A percentile compares a stretch with the other conserved stretches of the same genome.
phyloP scores from a whole-genome alignment of 2,329 filamentous ascomycete species.

The Pleomassaria siparia region DNA sequence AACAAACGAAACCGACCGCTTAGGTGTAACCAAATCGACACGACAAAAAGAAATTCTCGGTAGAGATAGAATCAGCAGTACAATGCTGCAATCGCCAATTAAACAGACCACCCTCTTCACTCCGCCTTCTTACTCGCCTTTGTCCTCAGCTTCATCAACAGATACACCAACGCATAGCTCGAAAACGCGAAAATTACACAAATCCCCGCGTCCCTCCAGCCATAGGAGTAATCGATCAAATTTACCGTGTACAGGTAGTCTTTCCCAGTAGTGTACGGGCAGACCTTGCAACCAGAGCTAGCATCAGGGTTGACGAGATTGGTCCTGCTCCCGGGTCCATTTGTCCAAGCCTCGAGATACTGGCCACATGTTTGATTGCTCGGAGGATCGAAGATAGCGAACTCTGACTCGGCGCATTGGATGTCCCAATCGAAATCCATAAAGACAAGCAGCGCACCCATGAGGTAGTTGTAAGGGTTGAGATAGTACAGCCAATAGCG shows the following conservation, averaged over 20 bases:
- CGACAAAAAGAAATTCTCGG: too few species aligned
- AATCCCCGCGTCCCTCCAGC: constrained; percentile 67
- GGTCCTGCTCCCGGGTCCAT: constrained; percentile 49
- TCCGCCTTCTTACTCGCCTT: constrained; percentile 45
- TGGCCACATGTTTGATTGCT: constrained; percentile 57
- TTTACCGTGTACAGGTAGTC: constrained; percentile 65
- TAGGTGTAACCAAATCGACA: too few species aligned
- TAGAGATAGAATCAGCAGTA: too few species aligned
- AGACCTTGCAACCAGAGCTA: constrained; percentile 59
- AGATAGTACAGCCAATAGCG: constrained; percentile 45
- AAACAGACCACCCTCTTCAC: too few species aligned
- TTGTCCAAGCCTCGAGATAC: constrained; percentile 59
- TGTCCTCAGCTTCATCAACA: constrained; percentile 46
- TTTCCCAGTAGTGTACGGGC: constrained; percentile 58
- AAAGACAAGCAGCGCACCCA: constrained; percentile 44
- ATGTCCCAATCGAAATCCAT: constrained; percentile 47
- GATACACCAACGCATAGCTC: constrained; percentile 55
- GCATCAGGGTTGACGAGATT: constrained; percentile 64
- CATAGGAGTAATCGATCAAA: constrained; percentile 61
- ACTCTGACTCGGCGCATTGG: constrained; percentile 38
- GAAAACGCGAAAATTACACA: constrained; percentile 58
- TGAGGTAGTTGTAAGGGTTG: constrained; percentile 48
- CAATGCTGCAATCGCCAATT: too few species aligned
- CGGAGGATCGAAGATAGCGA: constrained; percentile 52
- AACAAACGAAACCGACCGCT: too few species aligned